Base-by-base conservation (phyloP, 352 stramenopile species). In the Phytophthora citricola region DNA sequence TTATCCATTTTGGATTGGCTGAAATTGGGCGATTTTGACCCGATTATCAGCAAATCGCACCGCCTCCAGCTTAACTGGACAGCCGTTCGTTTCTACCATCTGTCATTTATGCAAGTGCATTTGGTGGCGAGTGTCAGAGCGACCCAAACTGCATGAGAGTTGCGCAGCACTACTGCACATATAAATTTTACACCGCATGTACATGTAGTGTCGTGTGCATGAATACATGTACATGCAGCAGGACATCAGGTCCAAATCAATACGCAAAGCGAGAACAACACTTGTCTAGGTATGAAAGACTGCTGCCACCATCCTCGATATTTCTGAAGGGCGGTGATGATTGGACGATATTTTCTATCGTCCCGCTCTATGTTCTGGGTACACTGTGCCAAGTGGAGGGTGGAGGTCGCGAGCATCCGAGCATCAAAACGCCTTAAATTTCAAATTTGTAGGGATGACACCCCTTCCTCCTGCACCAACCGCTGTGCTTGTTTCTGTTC, bases 401-500 rank as follows among this genome's bases (percentile, higher is more conserved):
- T 8, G 14, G 59, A 50, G 2, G 59, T 55, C 50, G 4, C 20
- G 2, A 2, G 17, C 14, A 10, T 51, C 32, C 26, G 29, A 56
- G 12, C 51, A 56, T 5, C 17, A 43, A 50, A 64, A 32, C 26
- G 0, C 1, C 0, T 55, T 24, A 24, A 32, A 4, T 40, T 24
- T 0, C 11, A 22, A 8, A 1, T 8, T 6, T 43, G n/a, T 58
- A 58, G 2, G 27, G 47, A 15, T 31, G 58, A 66, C 47, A 43
- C 6, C 46, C 20, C 43, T 1, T 52, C 53, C 7, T 26, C n/a
- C 7, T 0, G 14, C 43, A 49, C 24, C 26, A 38, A 26, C 15
- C 39, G 32, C 53, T 58, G 61, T 58, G 52, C 61, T 29, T 20
- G 38, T 32, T 51, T 66, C 34, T 69, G 61, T 64, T 36, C 61